Percentiles rank a stretch among this genome's conserved stretches.
Conservation (phyloP, 495 filamentous ascomycete species). For the Penicilliopsis zonata region DNA sequence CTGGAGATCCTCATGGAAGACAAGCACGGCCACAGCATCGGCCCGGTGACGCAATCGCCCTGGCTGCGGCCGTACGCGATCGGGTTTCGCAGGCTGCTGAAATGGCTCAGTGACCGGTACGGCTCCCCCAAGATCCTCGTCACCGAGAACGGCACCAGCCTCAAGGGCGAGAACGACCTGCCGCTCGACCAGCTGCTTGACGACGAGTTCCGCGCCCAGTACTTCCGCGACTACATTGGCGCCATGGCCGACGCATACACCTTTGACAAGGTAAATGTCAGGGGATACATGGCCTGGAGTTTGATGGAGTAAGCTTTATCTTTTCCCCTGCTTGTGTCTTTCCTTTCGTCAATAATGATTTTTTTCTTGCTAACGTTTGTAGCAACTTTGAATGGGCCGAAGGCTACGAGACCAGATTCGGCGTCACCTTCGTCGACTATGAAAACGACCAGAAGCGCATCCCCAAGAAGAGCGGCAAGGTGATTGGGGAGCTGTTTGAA, state of each 20-base stretch:
- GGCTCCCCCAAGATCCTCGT: constrained; percentile 64
- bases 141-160: constrained; percentile 70
- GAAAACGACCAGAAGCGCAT: constrained; percentile 59
- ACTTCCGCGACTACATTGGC: constrained; percentile 60
- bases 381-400: constrained; percentile 56
- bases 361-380: no score
- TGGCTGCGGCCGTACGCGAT: constrained; percentile 61
- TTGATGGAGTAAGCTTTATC: constrained; percentile 48
- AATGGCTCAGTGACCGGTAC: constrained; percentile 71
- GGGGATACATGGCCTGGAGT: constrained; percentile 69
- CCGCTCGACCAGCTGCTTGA: constrained; percentile 53
- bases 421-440: constrained; percentile 69
- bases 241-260: constrained; percentile 57
- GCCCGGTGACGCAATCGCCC: constrained; percentile 61
- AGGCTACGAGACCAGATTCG: constrained; percentile 75
- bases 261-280: constrained; percentile 59
- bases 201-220: constrained; percentile 63
- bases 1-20: constrained; percentile 54
- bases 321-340: not conserved
- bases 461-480: constrained; percentile 67
- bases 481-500: constrained; percentile 50
- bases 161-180: constrained; percentile 70
- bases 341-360: constrained; percentile 5
- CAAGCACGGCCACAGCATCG: constrained; percentile 57
- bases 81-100: constrained; percentile 65